Conservation (phyloP, 768 basidiomycete genomes). For the Mycena epipterygia region DNA sequence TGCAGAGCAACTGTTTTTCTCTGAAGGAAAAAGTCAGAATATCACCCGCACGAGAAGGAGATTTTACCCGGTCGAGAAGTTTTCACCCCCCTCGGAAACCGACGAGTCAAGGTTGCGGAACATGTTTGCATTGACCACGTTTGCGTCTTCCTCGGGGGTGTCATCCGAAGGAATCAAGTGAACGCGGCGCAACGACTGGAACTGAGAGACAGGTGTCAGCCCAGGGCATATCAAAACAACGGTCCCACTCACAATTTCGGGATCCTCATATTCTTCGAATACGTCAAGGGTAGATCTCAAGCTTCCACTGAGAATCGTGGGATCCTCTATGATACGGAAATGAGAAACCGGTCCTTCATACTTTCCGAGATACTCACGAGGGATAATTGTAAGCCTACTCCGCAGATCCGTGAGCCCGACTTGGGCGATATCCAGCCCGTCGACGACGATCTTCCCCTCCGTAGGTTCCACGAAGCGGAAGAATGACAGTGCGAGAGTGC, state of each 20-base stretch:
- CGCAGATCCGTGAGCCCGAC: constrained; percentile 81
- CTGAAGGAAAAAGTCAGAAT: constrained; percentile 42
- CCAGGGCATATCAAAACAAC: not conserved
- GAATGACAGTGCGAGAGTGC: constrained; percentile 86
- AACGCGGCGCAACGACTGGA: constrained; percentile 86
- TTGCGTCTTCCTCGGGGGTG: constrained; percentile 57
- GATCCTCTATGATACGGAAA: constrained; percentile 74
- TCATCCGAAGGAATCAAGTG: constrained; percentile 80
- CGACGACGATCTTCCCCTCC: constrained; percentile 72
- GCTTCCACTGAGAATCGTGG: constrained; percentile 88
- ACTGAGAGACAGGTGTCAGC: constrained; percentile 49
- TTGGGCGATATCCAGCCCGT: constrained; percentile 73
- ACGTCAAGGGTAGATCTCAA: constrained; percentile 87
- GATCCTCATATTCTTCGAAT: constrained; percentile 88
- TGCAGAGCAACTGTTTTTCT: constrained; percentile 87
- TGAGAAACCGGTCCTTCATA: not conserved
- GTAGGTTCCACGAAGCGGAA: constrained; percentile 87
- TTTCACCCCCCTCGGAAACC: constrained; percentile 90
- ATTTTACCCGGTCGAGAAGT: constrained; percentile 84
- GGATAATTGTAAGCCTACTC: constrained; percentile 78
- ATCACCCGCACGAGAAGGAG: too few relatives aligned
- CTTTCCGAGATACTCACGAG: constrained; percentile 59
- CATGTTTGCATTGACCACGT: constrained; percentile 76
- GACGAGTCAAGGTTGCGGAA: constrained; percentile 82
- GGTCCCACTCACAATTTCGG: constrained; percentile 74